Evolutionary conservation across 1,284 basidiomycete species (phyloP).

Genomic region (Ustilago bromivora): DNA sequence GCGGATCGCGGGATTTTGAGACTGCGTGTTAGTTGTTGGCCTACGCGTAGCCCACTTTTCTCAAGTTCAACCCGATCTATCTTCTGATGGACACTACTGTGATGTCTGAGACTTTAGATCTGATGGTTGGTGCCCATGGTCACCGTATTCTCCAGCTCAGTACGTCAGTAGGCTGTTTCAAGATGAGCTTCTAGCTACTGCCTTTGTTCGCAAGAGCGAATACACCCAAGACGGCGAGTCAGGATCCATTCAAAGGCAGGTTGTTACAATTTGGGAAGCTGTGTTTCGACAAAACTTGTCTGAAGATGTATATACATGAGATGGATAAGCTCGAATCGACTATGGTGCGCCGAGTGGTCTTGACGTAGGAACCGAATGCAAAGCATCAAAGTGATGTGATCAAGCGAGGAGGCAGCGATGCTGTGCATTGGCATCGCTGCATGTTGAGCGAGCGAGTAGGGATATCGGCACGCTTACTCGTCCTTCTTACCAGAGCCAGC

Average conservation of each 20-base stretch:
- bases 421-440: neutral
- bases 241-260: neutral
- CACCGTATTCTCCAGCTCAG: no score
- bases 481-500: constrained; percentile 79
- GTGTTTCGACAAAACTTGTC: neutral
- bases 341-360: neutral
- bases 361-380: neutral
- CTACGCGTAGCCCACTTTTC: neutral
- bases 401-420: neutral
- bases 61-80: neutral
- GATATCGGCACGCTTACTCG: constrained; percentile 72
- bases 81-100: no score
- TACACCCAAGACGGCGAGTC: neutral
- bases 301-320: constrained; percentile 35
- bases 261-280: constrained; percentile 6
- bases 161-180: no score
- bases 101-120: no score
- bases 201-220: neutral
- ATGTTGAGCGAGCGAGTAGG: neutral
- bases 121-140: no score
- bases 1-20: neutral
- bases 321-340: no score
- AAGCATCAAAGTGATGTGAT: neutral
- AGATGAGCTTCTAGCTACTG: neutral
- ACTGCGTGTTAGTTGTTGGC: neutral